Evolutionary conservation across 1,284 basidiomycete genomes (phyloP).

Genomic region (Boletus austroedulis): DNA sequence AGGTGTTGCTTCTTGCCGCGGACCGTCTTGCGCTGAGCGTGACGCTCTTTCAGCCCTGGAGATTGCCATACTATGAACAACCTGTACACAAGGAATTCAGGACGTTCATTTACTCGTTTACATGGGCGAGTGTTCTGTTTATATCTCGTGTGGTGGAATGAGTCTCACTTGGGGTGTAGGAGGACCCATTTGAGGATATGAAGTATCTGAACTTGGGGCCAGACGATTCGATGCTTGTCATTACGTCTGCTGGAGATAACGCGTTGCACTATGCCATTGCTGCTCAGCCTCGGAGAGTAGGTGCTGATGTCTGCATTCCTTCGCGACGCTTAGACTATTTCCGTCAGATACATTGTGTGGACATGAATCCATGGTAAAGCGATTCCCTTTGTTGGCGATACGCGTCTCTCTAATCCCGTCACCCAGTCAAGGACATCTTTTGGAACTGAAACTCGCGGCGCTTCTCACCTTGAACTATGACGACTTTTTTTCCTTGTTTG

Average conservation of each 20-base stretch:
- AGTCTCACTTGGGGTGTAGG: slow-evolving; percentile 38
- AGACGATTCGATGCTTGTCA: slow-evolving; percentile 71
- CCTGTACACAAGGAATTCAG: slow-evolving; percentile 75
- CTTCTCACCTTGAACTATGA: slow-evolving; percentile 61
- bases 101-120: slow-evolving; percentile 72
- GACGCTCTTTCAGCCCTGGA: slow-evolving; percentile 48
- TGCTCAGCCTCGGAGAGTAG: slow-evolving; percentile 53
- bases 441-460: slow-evolving; percentile 77
- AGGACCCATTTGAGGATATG: slow-evolving; percentile 80
- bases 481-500: slow-evolving; percentile 75
- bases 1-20: slow-evolving; percentile 12
- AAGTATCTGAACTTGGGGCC: slow-evolving; percentile 58
- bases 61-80: slow-evolving; percentile 77
- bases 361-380: slow-evolving; percentile 59
- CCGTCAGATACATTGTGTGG: slow-evolving; percentile 71
- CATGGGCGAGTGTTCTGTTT: slow-evolving; percentile 50
- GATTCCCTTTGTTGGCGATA: background rate
- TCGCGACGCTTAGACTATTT: background rate
- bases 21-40: background rate
- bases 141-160: too few relatives aligned
- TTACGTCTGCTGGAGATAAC: slow-evolving; percentile 82
- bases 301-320: slow-evolving; percentile 6
- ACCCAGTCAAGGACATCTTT: slow-evolving; percentile 68
- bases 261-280: slow-evolving; percentile 78
- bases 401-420: slow-evolving; percentile 7